Conservation (phyloP, 495 filamentous ascomycete genomes). For the Antarctomyces pellizariae region DNA sequence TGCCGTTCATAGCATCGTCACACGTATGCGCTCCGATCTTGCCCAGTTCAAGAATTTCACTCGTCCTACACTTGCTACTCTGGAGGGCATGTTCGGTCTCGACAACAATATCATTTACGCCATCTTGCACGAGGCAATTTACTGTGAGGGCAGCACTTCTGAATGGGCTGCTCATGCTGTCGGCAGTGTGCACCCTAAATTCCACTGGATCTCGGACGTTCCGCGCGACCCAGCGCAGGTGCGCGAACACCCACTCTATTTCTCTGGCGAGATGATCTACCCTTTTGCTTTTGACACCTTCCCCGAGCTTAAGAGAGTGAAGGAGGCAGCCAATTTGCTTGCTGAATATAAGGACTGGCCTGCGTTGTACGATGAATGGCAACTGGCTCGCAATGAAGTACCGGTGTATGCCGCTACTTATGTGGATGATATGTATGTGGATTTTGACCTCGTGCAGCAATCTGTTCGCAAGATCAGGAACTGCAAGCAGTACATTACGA, state of each 20-base stretch:
- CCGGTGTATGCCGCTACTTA: slow-evolving; percentile 78
- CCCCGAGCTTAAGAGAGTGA: slow-evolving; percentile 39
- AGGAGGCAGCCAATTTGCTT: slow-evolving; percentile 41
- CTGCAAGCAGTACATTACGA: slow-evolving; percentile 64
- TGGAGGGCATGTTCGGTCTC: slow-evolving; percentile 42
- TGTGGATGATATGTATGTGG: slow-evolving; percentile 87
- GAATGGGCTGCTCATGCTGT: slow-evolving; percentile 26
- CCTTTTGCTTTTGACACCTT: slow-evolving; percentile 61
- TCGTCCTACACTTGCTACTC: slow-evolving; percentile 34
- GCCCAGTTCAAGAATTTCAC: slow-evolving; percentile 49
- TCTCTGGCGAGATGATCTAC: slow-evolving; percentile 86
- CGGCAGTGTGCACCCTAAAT: slow-evolving; percentile 15
- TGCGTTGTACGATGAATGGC: slow-evolving; percentile 46
- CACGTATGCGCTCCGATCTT: slow-evolving; percentile 44
- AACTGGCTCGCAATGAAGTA: slow-evolving; percentile 55
- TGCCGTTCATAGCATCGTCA: slow-evolving; percentile 41
- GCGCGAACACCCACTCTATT: slow-evolving; percentile 36
- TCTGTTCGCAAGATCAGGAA: slow-evolving; percentile 57
- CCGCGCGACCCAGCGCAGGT: slow-evolving; percentile 9
- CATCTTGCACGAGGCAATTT: slow-evolving; percentile 65
- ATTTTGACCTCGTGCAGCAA: slow-evolving; percentile 43
- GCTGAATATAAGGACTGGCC: slow-evolving; percentile 47
- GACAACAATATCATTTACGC: slow-evolving; percentile 66
- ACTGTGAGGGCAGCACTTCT: slow-evolving; percentile 30
- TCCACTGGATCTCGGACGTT: slow-evolving; percentile 19